Percentiles rank a stretch among this genome's conserved stretches.
Evolutionary conservation across 768 basidiomycete genomes (phyloP).

Genomic region (Fibroporia radiculosa): DNA sequence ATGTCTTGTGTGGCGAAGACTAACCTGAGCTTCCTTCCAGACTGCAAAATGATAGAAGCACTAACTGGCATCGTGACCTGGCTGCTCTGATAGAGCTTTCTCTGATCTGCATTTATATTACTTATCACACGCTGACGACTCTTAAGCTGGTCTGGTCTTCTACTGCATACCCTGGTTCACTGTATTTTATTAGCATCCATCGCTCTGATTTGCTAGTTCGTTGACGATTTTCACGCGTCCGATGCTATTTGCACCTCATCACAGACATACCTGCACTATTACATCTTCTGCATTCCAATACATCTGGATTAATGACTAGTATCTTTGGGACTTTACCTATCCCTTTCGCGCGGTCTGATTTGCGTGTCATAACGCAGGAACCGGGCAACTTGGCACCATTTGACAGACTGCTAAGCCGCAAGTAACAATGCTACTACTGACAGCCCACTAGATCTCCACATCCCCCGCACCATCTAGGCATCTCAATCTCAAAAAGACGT

Average conservation of each 20-base stretch:
- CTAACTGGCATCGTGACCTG: slow-evolving; percentile 8
- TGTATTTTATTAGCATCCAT: slow-evolving; percentile 18
- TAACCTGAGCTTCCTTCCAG: slow-evolving; percentile 12
- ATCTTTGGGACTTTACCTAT: background rate
- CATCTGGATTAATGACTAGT: slow-evolving; percentile 2
- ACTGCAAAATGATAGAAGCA: slow-evolving; percentile 13
- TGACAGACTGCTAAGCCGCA: too few relatives aligned
- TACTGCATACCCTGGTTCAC: slow-evolving; percentile 20
- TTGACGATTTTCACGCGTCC: slow-evolving; percentile 4
- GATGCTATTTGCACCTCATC: slow-evolving; percentile 15
- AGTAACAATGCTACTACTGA: too few relatives aligned
- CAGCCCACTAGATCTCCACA: slow-evolving; percentile 36
- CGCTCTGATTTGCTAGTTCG: slow-evolving; percentile 12
- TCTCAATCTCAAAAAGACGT: slow-evolving; percentile 47
- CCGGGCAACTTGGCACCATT: too few relatives aligned
- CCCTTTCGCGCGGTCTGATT: background rate
- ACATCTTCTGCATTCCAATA: slow-evolving; percentile 16
- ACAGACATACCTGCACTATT: slow-evolving; percentile 13
- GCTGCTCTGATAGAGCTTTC: slow-evolving; percentile 15
- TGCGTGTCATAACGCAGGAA: background rate
- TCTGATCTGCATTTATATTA: slow-evolving; percentile 18
- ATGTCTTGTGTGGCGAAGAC: background rate
- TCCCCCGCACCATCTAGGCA: slow-evolving; percentile 46
- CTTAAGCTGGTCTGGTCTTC: slow-evolving; percentile 20
- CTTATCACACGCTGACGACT: slow-evolving; percentile 19